Conservation (phyloP, 2,329 filamentous ascomycete species). For the Alternaria incomplexa region DNA sequence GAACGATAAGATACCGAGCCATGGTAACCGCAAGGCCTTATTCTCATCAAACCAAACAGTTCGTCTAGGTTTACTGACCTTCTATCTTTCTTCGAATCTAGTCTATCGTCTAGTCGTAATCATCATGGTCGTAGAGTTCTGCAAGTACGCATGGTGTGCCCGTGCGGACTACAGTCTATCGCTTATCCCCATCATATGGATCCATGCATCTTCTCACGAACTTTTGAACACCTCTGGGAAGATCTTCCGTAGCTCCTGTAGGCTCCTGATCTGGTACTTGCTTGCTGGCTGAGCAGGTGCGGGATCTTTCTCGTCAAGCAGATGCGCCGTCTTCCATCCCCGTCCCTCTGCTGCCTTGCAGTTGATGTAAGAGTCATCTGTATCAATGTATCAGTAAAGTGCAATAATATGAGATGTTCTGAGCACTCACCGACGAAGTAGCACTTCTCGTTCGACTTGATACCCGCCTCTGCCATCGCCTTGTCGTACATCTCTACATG, state of each 20-base stretch:
- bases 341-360: conserved; percentile 76
- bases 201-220: conserved; percentile 2
- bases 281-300: conserved; percentile 69
- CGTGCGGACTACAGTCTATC: background rate
- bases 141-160: background rate
- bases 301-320: conserved; percentile 77
- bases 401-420: background rate
- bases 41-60: background rate
- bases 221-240: conserved; percentile 88
- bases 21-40: background rate
- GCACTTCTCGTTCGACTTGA: conserved; percentile 71
- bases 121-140: background rate
- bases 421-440: conserved; percentile 83
- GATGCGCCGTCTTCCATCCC: conserved; percentile 86
- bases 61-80: background rate
- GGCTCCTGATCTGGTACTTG: conserved; percentile 74
- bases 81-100: background rate
- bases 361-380: conserved; percentile 88
- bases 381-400: conserved; percentile 10
- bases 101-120: background rate
- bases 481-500: conserved; percentile 82
- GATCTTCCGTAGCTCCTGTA: conserved; percentile 75
- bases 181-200: background rate
- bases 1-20: background rate
- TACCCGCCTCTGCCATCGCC: conserved; percentile 84